Evolutionary conservation across 2,329 filamentous ascomycete species (phyloP).

Genomic region (Elsinoe ampelina): DNA sequence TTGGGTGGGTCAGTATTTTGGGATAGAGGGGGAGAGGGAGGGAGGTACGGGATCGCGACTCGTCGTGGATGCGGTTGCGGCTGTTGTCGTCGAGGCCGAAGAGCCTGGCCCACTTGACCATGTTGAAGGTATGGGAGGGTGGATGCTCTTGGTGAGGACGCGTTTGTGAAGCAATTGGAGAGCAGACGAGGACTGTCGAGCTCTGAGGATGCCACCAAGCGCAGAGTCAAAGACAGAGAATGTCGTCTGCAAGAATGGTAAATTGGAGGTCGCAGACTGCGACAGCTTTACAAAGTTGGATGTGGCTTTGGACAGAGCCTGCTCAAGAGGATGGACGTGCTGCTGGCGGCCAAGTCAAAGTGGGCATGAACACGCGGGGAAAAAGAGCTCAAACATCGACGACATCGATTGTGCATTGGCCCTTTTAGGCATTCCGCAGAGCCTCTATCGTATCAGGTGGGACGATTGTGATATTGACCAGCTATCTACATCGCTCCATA

Average conservation of each 20-base stretch:
- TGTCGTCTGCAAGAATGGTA: neutral
- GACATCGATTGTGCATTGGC: neutral
- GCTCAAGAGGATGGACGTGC: slow-evolving; percentile 5
- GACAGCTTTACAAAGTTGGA: neutral
- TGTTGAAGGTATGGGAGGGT: slow-evolving; percentile 17
- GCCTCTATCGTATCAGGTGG: neutral
- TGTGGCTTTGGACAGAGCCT: slow-evolving; percentile 11
- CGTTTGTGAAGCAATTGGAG: neutral
- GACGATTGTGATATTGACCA: neutral
- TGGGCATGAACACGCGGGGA: slow-evolving; percentile 7
- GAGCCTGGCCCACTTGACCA: slow-evolving; percentile 33
- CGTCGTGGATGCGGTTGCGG: slow-evolving; percentile 33
- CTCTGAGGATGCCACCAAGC: neutral
- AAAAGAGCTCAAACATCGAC: neutral
- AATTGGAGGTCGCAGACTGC: neutral
- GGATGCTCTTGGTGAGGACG: neutral
- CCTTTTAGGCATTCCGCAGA: neutral
- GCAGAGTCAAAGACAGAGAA: neutral
- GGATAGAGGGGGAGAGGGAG: neutral
- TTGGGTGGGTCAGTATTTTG: slow-evolving; percentile 13
- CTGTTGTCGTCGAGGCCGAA: slow-evolving; percentile 31
- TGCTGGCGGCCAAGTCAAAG: neutral
- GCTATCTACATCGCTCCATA: neutral
- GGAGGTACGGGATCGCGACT: slow-evolving; percentile 32
- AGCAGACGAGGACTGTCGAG: neutral